A percentile compares a stretch with the other conserved stretches of the same genome.
Evolutionary conservation across 768 basidiomycete genomes (phyloP).

Genomic region (Termitomyces sp.): DNA sequence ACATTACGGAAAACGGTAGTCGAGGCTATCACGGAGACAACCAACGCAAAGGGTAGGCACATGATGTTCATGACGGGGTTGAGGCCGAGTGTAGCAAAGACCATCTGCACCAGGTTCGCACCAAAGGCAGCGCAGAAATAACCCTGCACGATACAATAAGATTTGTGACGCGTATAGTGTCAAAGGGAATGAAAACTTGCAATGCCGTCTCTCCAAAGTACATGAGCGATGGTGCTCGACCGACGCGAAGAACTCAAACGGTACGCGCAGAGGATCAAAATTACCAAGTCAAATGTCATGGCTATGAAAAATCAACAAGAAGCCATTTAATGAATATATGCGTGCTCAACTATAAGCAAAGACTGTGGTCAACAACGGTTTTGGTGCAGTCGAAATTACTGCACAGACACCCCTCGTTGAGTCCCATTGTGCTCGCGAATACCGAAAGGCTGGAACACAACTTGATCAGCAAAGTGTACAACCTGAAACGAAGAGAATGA

Average conservation of each 20-base stretch:
- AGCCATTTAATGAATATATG: not conserved
- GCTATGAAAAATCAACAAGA: constrained; percentile 15
- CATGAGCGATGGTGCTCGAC: constrained; percentile 21
- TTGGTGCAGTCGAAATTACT: constrained; percentile 26
- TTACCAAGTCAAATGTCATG: constrained; percentile 28
- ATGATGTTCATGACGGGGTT: constrained; percentile 33
- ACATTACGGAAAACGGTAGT: constrained; percentile 33
- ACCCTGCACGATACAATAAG: constrained; percentile 9
- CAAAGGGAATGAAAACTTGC: constrained; percentile 12
- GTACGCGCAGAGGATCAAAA: constrained; percentile 24
- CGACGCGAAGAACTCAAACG: constrained; percentile 18
- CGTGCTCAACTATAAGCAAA: constrained; percentile 27
- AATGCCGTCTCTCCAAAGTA: constrained; percentile 28
- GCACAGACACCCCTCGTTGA: constrained; percentile 23
- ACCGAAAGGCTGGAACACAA: constrained; percentile 24
- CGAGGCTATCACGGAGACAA: constrained; percentile 30
- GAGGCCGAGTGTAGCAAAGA: constrained; percentile 24
- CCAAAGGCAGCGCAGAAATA: constrained; percentile 29
- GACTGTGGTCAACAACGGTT: constrained; percentile 22
- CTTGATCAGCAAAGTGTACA: not conserved
- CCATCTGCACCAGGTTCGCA: constrained; percentile 28
- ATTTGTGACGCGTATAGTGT: not conserved
- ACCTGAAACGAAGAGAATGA: not conserved
- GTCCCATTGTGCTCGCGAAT: constrained; percentile 25
- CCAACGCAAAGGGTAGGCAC: constrained; percentile 26